A percentile compares a stretch with the other conserved stretches of the same genome.
These are phyloP conservation scores for Cantharellus cinnabarinus DNA, from an alignment of 768 basidiomycete genomes.

Conservation along the genomic window DNA sequence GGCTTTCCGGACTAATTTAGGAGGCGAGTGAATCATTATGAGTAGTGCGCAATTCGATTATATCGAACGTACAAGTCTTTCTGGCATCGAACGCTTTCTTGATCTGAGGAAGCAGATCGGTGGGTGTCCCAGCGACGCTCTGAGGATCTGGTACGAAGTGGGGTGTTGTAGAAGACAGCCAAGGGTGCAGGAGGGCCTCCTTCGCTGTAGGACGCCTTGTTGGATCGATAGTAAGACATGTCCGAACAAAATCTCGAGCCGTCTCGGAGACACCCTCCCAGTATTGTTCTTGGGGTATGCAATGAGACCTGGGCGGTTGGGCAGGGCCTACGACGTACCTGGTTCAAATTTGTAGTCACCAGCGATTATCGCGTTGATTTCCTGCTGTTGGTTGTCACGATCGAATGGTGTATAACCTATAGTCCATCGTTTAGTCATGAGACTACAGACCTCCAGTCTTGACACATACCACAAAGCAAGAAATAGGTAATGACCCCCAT, in stretches of 20 bases:
- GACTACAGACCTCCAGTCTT: neutral
- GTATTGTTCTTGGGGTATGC: conserved; percentile 33
- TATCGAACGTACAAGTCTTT: conserved; percentile 44
- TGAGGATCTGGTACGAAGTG: conserved; percentile 50
- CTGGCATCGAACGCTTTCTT: conserved; percentile 79
- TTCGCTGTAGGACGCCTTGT: conserved; percentile 55
- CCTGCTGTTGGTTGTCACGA: conserved; percentile 65
- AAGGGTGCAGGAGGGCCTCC: conserved; percentile 51
- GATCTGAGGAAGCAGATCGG: conserved; percentile 73
- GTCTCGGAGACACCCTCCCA: conserved; percentile 70
- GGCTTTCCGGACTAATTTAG: conserved; percentile 57
- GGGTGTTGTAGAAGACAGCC: conserved; percentile 50
- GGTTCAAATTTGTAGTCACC: conserved; percentile 89
- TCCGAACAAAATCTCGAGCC: conserved; percentile 62
- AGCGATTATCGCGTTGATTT: conserved; percentile 88
- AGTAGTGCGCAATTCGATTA: no score
- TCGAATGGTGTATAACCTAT: conserved; percentile 90
- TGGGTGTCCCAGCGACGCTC: conserved; percentile 35
- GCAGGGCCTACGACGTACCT: conserved; percentile 12
- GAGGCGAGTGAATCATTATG: no score
- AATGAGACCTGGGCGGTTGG: conserved; percentile 12
- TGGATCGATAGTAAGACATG: conserved; percentile 77
- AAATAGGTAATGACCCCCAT: conserved; percentile 99
- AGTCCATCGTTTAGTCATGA: conserved; percentile 3
- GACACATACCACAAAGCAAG: conserved; percentile 42